phyloP scores from a whole-genome alignment of 495 filamentous ascomycete genomes.

The Geoglossum glabrum region DNA sequence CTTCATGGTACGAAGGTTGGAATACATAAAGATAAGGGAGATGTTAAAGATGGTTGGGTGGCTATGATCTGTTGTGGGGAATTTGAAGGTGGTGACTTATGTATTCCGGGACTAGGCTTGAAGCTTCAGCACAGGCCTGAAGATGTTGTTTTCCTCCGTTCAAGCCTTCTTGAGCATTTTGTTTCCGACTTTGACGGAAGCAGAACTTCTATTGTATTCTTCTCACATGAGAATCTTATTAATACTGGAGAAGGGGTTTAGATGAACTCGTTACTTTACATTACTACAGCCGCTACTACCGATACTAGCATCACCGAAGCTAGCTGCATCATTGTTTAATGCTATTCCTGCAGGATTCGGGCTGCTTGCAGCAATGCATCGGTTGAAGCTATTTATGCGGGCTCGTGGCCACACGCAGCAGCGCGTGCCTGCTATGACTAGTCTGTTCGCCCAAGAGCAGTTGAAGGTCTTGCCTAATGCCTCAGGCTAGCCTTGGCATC shows the following conservation, averaged over 20 bases:
- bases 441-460: too few relatives aligned
- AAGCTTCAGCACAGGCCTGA: neutral
- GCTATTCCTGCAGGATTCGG: neutral
- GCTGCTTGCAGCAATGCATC: neutral
- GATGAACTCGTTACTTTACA: neutral
- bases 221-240: slow-evolving; percentile 1
- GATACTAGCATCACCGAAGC: neutral
- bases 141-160: slow-evolving; percentile 2
- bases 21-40: slow-evolving; percentile 2
- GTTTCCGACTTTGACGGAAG: neutral
- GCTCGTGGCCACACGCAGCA: neutral
- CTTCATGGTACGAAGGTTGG: neutral
- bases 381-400: too few relatives aligned
- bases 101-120: neutral
- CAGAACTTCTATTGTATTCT: slow-evolving; percentile 1
- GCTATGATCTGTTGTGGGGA: neutral
- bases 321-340: neutral
- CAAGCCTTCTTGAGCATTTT: neutral
- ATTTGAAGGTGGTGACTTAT: slow-evolving; percentile 1
- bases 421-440: neutral
- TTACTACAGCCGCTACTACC: neutral
- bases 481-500: neutral
- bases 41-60: slow-evolving; percentile 3
- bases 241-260: slow-evolving; percentile 1
- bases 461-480: too few relatives aligned